phyloP scores from a whole-genome alignment of 2,329 filamentous ascomycete genomes.

The Epicoccum nigrum region DNA sequence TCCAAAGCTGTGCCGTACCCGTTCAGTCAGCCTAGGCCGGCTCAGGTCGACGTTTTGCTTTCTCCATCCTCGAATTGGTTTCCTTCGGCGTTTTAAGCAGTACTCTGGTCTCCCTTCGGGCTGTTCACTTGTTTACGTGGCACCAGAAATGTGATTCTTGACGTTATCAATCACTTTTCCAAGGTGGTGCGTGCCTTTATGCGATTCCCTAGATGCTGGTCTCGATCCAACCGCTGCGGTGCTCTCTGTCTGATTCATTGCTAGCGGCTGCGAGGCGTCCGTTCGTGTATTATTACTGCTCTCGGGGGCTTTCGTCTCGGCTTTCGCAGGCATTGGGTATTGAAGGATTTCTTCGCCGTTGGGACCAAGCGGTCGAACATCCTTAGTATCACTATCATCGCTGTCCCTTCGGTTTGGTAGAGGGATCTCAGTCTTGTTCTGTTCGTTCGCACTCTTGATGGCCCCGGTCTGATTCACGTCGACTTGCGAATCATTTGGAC shows the following conservation, averaged over 20 bases:
- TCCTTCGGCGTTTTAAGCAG: slow-evolving; percentile 43
- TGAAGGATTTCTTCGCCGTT: slow-evolving; percentile 41
- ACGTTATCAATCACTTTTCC: slow-evolving; percentile 33
- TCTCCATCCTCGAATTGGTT: slow-evolving; percentile 42
- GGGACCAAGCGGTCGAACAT: slow-evolving; percentile 49
- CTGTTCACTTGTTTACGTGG: slow-evolving; percentile 50
- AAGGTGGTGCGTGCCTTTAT: slow-evolving; percentile 22
- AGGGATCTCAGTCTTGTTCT: slow-evolving; percentile 32
- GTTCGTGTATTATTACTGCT: slow-evolving; percentile 24
- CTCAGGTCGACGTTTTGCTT: slow-evolving; percentile 17
- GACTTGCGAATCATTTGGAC: slow-evolving; percentile 62
- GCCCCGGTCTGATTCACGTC: slow-evolving; percentile 77
- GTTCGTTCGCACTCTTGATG: slow-evolving; percentile 55
- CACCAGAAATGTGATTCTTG: slow-evolving; percentile 38
- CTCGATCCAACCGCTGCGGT: slow-evolving; percentile 1
- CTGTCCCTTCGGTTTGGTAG: slow-evolving; percentile 34
- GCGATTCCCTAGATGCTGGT: slow-evolving; percentile 23
- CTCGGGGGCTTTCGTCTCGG: slow-evolving; percentile 21
- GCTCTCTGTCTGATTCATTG: slow-evolving; percentile 26
- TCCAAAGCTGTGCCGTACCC: not conserved
- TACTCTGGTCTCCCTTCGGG: slow-evolving; percentile 51
- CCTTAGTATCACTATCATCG: slow-evolving; percentile 42
- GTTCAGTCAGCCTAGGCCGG: not conserved
- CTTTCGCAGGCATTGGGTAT: slow-evolving; percentile 30
- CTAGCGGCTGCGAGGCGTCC: slow-evolving; percentile 18